Evolutionary conservation across 371 early-diverging fungal species (phyloP).

Genomic region (Mucor lusitanicus): DNA sequence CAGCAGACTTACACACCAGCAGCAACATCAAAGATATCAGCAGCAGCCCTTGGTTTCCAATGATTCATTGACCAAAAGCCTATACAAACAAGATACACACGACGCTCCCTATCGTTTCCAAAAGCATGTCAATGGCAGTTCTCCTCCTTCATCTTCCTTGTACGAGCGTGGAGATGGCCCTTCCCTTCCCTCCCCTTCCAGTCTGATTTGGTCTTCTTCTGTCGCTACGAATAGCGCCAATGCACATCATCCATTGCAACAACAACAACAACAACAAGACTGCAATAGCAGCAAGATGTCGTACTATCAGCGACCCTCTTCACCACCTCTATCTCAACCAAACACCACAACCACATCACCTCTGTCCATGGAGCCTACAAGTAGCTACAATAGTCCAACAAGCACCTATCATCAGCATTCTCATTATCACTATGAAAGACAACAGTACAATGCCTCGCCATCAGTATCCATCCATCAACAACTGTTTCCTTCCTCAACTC

Average conservation of each 20-base stretch:
- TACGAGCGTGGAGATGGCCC: background rate
- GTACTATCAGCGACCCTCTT: background rate
- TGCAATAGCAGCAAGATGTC: background rate
- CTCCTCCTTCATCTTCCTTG: background rate
- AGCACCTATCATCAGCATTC: background rate
- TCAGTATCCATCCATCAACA: background rate
- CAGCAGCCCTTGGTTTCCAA: background rate
- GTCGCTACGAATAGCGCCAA: background rate
- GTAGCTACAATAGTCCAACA: background rate
- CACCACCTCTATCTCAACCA: background rate
- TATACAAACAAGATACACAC: background rate
- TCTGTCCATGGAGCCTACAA: background rate
- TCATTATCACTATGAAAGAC: background rate
- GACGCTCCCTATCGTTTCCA: background rate
- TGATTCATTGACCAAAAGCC: background rate
- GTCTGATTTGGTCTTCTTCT: conserved; percentile 1
- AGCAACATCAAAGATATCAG: background rate
- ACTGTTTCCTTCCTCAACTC: background rate
- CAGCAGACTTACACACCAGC: background rate
- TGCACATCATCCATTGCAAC: background rate
- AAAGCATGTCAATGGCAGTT: background rate
- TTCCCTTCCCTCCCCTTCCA: conserved; percentile 12
- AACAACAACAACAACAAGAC: background rate
- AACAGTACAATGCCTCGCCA: background rate
- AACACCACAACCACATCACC: background rate